Base-by-base conservation (phyloP, 2,329 filamentous ascomycete genomes). In the Thielaviopsis punctulata region DNA sequence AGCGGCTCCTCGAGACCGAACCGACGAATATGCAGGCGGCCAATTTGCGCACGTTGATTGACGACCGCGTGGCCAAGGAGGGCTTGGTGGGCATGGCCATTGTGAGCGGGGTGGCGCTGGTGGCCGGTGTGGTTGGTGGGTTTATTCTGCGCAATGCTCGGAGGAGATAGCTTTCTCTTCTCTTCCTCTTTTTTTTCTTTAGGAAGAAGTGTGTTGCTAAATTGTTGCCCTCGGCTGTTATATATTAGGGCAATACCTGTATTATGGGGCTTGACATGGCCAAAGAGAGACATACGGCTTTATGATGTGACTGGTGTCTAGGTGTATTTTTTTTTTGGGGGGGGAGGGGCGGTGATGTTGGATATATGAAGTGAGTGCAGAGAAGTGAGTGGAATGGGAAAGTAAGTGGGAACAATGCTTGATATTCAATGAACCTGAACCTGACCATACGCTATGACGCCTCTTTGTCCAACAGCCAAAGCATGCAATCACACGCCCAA, bases 51-150 rank as follows among this genome's bases (percentile, higher is more conserved):
- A 76, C 81, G 45, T 70, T 96, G 64, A 94, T 98, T 61, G 90
- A 98, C 66, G 90, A 96, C 63, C 93, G 89, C 71, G 92, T 98
- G 56, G 84, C 88, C 52, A 93, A 83, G 71, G 92, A 98, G 68
- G 92, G 92, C 0, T 67, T 98, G 57, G 77, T 96, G 70, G 92
- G 92, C 45, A 88, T 95, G 53, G 92, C 92, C 44, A 96, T 98
- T 64, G 79, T 96, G 44, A 90, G 90, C 56, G 90, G 92, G 27
- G 77, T 96, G 52, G 89, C 90, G 51, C 82, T 96, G 56, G 90
- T 86, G 2, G 92, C 89, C 2, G 92, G 90, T n/a, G 80, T 95
- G 15, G 80, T 96, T 15, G 92, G 90, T 30, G 88, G 87, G 13
- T 78, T 96, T 62, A 65, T 98, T 57, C 76, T 96, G 64, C 83